phyloP scores from a whole-genome alignment of 306 rosid genomes.

The Betula pendula region DNA sequence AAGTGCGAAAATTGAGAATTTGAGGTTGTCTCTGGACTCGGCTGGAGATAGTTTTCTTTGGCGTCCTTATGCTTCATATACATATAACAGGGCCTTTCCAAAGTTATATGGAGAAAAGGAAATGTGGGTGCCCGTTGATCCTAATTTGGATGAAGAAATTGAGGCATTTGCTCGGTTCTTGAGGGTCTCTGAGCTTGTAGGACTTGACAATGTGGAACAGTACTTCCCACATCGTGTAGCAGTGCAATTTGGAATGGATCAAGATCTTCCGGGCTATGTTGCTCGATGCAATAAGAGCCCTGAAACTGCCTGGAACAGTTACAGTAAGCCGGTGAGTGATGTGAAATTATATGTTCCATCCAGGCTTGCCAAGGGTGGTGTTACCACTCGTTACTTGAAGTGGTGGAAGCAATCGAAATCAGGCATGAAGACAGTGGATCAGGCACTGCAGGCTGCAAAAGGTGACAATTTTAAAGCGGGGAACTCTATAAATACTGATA shows the following conservation, averaged over 20 bases:
- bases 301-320: constrained; percentile 39
- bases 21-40: constrained; percentile 36
- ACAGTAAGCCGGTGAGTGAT: constrained; percentile 14
- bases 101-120: constrained; percentile 36
- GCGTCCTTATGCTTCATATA: constrained; percentile 46
- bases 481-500: no score
- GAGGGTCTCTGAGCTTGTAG: constrained; percentile 46
- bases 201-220: constrained; percentile 34
- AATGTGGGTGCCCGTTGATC: constrained; percentile 13
- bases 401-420: constrained; percentile 26
- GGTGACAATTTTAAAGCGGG: no score
- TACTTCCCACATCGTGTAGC: constrained; percentile 60
- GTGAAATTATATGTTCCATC: constrained; percentile 41
- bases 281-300: neutral
- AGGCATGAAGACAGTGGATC: no score
- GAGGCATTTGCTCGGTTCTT: constrained; percentile 32
- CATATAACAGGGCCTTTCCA: constrained; percentile 16
- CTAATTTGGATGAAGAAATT: constrained; percentile 18
- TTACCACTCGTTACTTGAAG: neutral
- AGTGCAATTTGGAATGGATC: constrained; percentile 67
- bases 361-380: constrained; percentile 25
- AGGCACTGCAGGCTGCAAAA: no score
- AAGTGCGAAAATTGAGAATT: constrained; percentile 28
- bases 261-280: constrained; percentile 43
- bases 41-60: constrained; percentile 35